Percentiles rank a stretch among this genome's conserved stretches.
Conservation (phyloP, 2,329 filamentous ascomycete species). For the Aspergillus intermedius region DNA sequence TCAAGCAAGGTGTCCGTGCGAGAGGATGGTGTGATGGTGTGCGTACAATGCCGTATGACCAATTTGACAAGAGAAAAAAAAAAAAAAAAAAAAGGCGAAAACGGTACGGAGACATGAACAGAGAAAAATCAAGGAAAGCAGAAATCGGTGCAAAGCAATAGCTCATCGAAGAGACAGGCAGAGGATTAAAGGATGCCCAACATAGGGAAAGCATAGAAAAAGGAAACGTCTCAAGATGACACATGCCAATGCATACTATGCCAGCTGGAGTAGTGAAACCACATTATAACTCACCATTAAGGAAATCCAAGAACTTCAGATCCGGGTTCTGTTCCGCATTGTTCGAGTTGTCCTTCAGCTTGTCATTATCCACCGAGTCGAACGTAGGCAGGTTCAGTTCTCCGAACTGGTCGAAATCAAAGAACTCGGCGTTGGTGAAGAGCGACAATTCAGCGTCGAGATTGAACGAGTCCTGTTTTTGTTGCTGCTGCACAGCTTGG, state of each 20-base stretch:
- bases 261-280: background rate
- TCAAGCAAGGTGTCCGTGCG: background rate
- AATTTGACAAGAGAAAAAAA: background rate
- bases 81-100: constrained; percentile 2
- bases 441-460: constrained; percentile 67
- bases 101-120: background rate
- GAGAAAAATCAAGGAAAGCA: background rate
- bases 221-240: no score
- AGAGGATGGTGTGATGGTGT: constrained; percentile 10
- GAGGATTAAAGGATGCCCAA: background rate
- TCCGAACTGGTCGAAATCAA: constrained; percentile 59
- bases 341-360: constrained; percentile 15
- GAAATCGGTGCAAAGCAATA: no score
- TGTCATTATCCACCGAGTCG: constrained; percentile 26
- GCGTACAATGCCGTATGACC: constrained; percentile 1
- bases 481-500: constrained; percentile 51
- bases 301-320: constrained; percentile 36
- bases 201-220: background rate
- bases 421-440: constrained; percentile 78
- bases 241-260: background rate
- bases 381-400: constrained; percentile 29
- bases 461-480: constrained; percentile 56
- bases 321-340: constrained; percentile 22
- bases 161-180: no score
- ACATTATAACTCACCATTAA: constrained; percentile 33